phyloP scores from a whole-genome alignment of 148 eudicot species.

The Arbutus unedo region DNA sequence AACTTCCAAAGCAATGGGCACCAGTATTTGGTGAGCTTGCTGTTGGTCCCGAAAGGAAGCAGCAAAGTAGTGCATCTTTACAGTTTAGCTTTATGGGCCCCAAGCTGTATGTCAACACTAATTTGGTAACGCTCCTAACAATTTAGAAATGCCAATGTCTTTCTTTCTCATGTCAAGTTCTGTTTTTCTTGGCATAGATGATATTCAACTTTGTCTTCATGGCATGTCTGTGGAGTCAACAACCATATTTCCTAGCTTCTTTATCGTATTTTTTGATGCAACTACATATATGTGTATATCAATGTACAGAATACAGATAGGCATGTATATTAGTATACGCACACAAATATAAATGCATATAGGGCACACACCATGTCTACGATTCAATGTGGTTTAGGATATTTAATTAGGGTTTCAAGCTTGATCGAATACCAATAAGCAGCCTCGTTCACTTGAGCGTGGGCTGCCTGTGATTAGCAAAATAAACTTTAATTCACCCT shows the following conservation, averaged over 20 bases:
- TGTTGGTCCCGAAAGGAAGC: conserved; percentile 48
- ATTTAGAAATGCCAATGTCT: not conserved
- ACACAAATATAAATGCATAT: not conserved
- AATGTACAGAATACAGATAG: not conserved
- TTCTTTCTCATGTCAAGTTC: not conserved
- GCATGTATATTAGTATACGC: not conserved
- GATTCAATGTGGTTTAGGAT: not conserved
- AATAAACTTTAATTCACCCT: not conserved
- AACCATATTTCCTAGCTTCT: not conserved
- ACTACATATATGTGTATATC: not conserved
- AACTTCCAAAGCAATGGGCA: conserved; percentile 54
- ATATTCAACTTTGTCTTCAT: not conserved
- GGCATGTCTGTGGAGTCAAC: not conserved
- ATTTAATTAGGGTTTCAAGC: not conserved
- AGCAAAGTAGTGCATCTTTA: conserved; percentile 39
- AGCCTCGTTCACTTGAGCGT: not conserved
- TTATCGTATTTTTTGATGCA: not conserved
- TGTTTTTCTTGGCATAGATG: not conserved
- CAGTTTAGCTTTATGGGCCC: conserved; percentile 57
- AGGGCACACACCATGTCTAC: not conserved
- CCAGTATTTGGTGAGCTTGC: conserved; percentile 52
- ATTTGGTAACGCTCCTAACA: conserved; percentile 25
- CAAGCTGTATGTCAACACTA: conserved; percentile 45
- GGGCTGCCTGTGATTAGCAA: not conserved
- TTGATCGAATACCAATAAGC: not conserved